Evolutionary conservation across 129 eudicot genomes (phyloP), one percentile per base, ranked within the genome.

Genomic region (Saussurea involucrata): DNA sequence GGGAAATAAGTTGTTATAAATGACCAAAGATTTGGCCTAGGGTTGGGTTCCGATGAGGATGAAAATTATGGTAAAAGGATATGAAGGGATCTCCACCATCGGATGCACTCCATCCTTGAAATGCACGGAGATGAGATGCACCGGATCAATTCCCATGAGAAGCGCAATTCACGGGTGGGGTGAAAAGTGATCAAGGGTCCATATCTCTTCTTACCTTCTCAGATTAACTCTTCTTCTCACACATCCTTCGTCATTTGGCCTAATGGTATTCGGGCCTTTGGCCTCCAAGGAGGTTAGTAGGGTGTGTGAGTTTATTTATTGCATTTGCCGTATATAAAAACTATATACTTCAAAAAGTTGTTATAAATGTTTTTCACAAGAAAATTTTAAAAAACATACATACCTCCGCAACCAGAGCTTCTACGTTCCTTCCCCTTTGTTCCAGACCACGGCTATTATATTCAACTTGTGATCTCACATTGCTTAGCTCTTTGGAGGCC

Each of bases 351-450:
- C 22, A 53, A 53, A 40, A 0, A 15, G 13, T 8, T 8, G 34
- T 9, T 57, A 24, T 34, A 31, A 15, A n/a, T 55, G 65, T 8
- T 32, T 40, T 24, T 9, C 8, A 69, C 20, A 5, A 10, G 13
- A 75, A 32, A 42, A 9, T 68, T 55, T n/a, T n/a, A 32, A 40
- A 44, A 31, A 7, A 7, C 1, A 33, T 78, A 8, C 20, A 27
- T 86, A 94, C 98, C 98, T 91, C 93, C 9, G 84, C 73, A 65
- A 91, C 83, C 63, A 86, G 71, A 65, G 89, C 88, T 83, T 94
- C 90, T 66, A 86, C 76, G 66, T 83, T 76, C 67, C 67, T 83
- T 74, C 84, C 84, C 78, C 93, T 89, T 75, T 76, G 69, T 81
- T 83, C 89, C 40, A 87, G 81, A 69, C 66, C 85, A 66, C 64